A percentile compares a stretch with the other conserved stretches of the same genome.
Evolutionary conservation across 2,329 filamentous ascomycete genomes (phyloP).

Genomic region (Sordariomycetes sp.): DNA sequence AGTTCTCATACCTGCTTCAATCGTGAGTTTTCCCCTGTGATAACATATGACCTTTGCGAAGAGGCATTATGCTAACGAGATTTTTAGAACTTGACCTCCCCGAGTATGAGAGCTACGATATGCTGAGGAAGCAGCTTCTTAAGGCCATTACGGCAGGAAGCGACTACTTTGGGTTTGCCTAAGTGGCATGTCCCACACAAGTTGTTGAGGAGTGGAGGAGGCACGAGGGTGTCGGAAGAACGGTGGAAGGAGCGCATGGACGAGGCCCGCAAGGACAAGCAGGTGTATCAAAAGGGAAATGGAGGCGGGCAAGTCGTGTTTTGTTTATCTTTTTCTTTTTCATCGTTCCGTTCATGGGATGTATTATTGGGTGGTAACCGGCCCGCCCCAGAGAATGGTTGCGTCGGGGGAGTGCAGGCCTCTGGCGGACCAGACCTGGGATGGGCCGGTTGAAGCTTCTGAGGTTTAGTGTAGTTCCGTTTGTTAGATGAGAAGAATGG

Average conservation of each 20-base stretch:
- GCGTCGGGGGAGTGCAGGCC: background rate
- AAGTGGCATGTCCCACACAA: conserved; percentile 16
- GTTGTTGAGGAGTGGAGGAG: background rate
- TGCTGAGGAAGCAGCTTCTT: conserved; percentile 72
- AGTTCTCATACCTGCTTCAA: conserved; percentile 99
- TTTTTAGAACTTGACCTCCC: conserved; percentile 75
- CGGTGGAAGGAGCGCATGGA: background rate
- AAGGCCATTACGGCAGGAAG: conserved; percentile 97
- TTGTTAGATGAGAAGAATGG: background rate
- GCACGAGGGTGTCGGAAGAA: background rate
- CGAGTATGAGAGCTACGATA: conserved; percentile 94
- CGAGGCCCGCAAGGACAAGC: background rate
- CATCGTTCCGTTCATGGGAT: background rate
- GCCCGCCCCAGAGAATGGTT: background rate
- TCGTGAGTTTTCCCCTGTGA: conserved; percentile 51
- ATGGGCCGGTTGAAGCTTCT: background rate
- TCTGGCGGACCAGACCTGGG: background rate
- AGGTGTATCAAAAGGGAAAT: background rate
- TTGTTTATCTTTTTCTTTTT: background rate
- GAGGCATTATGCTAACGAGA: conserved; percentile 19
- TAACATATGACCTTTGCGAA: background rate
- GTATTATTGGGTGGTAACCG: background rate
- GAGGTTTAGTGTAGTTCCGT: background rate
- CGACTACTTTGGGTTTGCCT: conserved; percentile 96
- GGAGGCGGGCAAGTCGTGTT: background rate